Evolutionary conservation across 768 basidiomycete genomes (phyloP), one percentile per base, ranked within the genome.

Genomic region (Auricularia heimuer): DNA sequence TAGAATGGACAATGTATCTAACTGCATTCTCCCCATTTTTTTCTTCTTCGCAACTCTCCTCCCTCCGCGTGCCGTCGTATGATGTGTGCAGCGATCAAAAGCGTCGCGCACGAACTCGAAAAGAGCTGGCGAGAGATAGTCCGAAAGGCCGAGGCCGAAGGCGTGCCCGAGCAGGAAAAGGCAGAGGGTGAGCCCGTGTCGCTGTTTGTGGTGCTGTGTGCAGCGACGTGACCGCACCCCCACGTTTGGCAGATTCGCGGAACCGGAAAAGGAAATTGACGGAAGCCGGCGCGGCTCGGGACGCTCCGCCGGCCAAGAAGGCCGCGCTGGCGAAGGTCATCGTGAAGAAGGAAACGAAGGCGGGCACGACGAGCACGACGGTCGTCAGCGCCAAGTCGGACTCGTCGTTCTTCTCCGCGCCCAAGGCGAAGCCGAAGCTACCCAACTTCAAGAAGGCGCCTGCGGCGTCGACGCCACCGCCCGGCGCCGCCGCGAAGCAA

Each of bases 331-430:
- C 65, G 74, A 51, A 71, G 33, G 47, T 72, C 1, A 72, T 74
- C 3, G 78, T 83, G 65, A 91, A 89, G 80, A 88, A 84, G 72
- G 88, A 89, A 71, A 64, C 71, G 18, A 78, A 74, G 65, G 69
- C 75, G 39, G 62, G 62, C 29, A 42, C 21, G 34, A 71, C 16
- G 77, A 76, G 56, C 10, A 63, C 75, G 2, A 71, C 77, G 2
- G 80, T 84, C 65, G 90, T 91, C 73, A 89, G 89, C 68, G 88
- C 89, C 18, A 89, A 91, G 77, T 86, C 89, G 12, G 92, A 93
- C 74, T 88, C 87, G 60, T 91, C 89, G 1, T 93, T 94, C 75
- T 94, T 94, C 75, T 92, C 91, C 63, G 87, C 88, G 47, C 89
- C 90, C 4, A 93, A 92, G 72, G 83, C 87, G 21, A 92, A 92